A percentile compares a stretch with the other conserved stretches of the same genome.
phyloP scores from a whole-genome alignment of 2,329 filamentous ascomycete genomes.

The Sphaerulina musiva region DNA sequence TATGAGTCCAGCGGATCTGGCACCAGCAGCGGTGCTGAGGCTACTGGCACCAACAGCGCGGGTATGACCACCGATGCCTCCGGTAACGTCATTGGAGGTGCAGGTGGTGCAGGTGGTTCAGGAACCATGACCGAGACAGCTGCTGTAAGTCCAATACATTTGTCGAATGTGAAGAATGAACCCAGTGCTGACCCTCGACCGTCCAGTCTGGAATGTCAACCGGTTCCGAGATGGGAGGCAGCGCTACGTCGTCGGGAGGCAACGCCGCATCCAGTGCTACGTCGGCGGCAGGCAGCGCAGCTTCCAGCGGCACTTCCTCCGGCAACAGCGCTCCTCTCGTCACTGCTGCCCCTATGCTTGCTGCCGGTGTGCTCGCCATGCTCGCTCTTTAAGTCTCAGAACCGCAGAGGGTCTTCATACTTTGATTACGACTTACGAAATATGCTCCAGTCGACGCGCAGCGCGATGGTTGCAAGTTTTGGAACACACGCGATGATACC shows the following conservation, averaged over 20 bases:
- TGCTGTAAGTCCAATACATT: slow-evolving; percentile 6
- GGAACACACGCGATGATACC: slow-evolving; percentile 16
- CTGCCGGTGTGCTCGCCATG: slow-evolving; percentile 39
- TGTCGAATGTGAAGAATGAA: background rate
- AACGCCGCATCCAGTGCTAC: slow-evolving; percentile 11
- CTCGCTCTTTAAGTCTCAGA: slow-evolving; percentile 40
- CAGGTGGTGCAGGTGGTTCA: slow-evolving; percentile 18
- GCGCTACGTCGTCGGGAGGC: background rate
- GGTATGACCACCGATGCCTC: slow-evolving; percentile 9
- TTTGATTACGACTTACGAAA: slow-evolving; percentile 15
- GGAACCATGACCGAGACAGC: slow-evolving; percentile 12
- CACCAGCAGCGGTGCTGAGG: background rate
- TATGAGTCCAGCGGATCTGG: slow-evolving; percentile 16
- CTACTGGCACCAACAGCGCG: slow-evolving; percentile 8
- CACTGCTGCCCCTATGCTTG: slow-evolving; percentile 31
- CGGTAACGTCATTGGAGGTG: slow-evolving; percentile 13
- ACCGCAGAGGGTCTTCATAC: background rate
- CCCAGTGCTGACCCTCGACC: background rate
- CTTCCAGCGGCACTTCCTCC: slow-evolving; percentile 7
- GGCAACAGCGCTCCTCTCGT: slow-evolving; percentile 25
- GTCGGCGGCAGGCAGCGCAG: slow-evolving; percentile 10
- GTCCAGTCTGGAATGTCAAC: background rate
- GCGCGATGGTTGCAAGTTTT: slow-evolving; percentile 3
- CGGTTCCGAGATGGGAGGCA: too few species aligned
- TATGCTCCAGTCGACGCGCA: slow-evolving; percentile 10